Evolutionary conservation across 164 flowering plant genomes (phyloP), one percentile per base, ranked within the genome.

Genomic region (Vitis labrusca): DNA sequence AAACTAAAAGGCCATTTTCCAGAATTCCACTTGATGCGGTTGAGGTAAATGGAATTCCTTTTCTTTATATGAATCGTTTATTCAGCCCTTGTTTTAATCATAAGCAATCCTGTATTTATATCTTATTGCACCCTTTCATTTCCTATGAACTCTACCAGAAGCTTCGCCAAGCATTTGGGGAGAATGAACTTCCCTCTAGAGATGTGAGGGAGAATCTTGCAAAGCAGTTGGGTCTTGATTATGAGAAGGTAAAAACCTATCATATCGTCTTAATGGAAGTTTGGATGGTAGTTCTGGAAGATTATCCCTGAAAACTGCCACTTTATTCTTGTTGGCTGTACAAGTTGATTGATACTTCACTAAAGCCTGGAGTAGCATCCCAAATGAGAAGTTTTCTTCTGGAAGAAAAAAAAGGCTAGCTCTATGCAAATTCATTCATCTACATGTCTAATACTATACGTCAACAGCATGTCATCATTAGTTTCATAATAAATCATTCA

Each of bases 161-260:
- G 75, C 97, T 95, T 72, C 97, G 98, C 66, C 76, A 63, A 75
- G 93, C 78, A 14, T 95, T 95, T 85, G 80, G 90, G 58, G 92
- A 91, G 81, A 90, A 90, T 81, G 98, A 95, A 81, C 97, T 95
- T 79, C 99, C 99, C 14, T 78, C 94, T 13, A 89, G 84, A 83
- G 79, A 74, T 65, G 82, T 88, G 50, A 85, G 80, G 82, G 91
- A 87, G 61, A 77, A 73, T 54, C 88, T 95, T 71, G 87, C 99
- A 11, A 82, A 87, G 78, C 89, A 88, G 75, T 81, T 95, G 73
- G 87, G 92, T 61, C 83, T 95, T 71, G 88, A 89, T 62, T 76
- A 81, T 66, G 97, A 87, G 73, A 95, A 95, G 98, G 99, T 95
- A 85, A 65, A 54, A 59, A 51, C 52, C 49, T 60, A 8, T 30